phyloP scores from a whole-genome alignment of 805 yeast species.

The Diddensiella santjacobensis region DNA sequence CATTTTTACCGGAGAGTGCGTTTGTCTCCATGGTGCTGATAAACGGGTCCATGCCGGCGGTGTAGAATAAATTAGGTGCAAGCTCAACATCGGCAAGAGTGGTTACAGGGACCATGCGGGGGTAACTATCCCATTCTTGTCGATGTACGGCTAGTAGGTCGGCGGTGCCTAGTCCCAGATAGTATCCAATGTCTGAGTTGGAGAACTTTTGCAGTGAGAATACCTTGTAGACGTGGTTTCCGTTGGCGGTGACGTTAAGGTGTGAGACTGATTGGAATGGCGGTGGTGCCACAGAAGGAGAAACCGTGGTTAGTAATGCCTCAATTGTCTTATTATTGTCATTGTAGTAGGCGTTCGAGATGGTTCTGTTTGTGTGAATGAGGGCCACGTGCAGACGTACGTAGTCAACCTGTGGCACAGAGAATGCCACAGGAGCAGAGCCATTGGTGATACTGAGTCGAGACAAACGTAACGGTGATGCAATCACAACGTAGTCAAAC shows the following conservation, averaged over 20 bases:
- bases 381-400: constrained; percentile 39
- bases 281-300: constrained; percentile 5
- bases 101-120: constrained; percentile 35
- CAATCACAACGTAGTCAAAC: constrained; percentile 45
- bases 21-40: constrained; percentile 52
- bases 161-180: constrained; percentile 26
- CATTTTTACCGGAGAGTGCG: constrained; percentile 47
- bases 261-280: constrained; percentile 15
- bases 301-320: constrained; percentile 8
- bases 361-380: constrained; percentile 5
- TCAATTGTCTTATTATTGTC: constrained; percentile 6
- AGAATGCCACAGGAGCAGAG: not conserved
- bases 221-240: constrained; percentile 40
- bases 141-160: constrained; percentile 29
- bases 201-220: constrained; percentile 34
- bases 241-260: constrained; percentile 8
- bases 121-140: constrained; percentile 46
- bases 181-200: constrained; percentile 18
- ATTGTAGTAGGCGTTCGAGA: constrained; percentile 11
- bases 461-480: constrained; percentile 40
- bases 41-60: constrained; percentile 45
- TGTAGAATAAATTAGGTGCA: constrained; percentile 38
- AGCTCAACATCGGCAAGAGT: constrained; percentile 33
- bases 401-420: constrained; percentile 34
- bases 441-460: constrained; percentile 14